Base-by-base conservation (phyloP, 257 asterid genomes). In the Plectranthus barbatus region DNA sequence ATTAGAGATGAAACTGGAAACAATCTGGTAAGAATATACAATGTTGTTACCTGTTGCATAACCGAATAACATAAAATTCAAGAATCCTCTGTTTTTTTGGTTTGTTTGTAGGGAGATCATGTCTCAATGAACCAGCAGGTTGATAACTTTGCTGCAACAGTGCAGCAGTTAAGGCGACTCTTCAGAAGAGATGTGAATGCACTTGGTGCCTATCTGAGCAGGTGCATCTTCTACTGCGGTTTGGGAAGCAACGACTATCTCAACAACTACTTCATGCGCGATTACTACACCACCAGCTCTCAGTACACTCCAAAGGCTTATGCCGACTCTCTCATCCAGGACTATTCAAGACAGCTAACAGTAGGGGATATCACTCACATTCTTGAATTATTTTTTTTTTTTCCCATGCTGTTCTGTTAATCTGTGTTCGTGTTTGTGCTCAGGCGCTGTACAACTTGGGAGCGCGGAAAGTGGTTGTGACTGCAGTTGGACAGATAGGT, bases 1-100 rank as follows among this genome's bases (percentile, higher is more conserved):
- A 90, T 90, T 9, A 72, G 95, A 42, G 95, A 84, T 52, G 97
- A 90, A 82, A 90, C 97, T n/a, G 97, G 97, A 66, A 79, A 87
- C 68, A 87, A 90, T 63, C 61, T 90, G 91, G 97, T 87, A 80
- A 6, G 39, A 5, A 9, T 14, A 18, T 26, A 1, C 31, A 26
- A 26, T 26, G 31, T 26, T 26, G 31, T 26, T 2, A 26, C 31
- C 5, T 5, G 31, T 15, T 39, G 1, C 12, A 31, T 55, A n/a
- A 14, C 24, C 40, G n/a, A 31, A 23, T 34, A 14, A 14, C 17
- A 34, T 10, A 12, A 13, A n/a, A 24, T 13, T 52, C 58, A 26
- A 52, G 58, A 52, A 39, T 39, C n/a, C 44, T 39, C 12, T 36
- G 3, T 18, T 6, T 13, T 11, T 0, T 6, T 52, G 7, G 9